Evolutionary conservation across 2,329 filamentous ascomycete genomes (phyloP).

Genomic region (Arthrobotrys pseudoclavata): DNA sequence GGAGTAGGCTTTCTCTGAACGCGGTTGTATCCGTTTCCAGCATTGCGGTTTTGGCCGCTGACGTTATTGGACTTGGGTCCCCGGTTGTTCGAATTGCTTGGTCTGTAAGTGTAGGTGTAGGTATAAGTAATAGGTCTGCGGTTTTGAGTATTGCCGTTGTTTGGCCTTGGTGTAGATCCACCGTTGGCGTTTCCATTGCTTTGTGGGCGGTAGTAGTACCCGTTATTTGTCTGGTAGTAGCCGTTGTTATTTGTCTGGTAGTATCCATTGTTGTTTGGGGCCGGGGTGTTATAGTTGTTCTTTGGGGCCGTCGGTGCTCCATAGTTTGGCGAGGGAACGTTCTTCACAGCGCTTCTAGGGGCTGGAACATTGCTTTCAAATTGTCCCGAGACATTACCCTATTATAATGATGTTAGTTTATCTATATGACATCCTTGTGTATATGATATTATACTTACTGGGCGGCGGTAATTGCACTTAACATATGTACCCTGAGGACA

Average conservation of each 20-base stretch:
- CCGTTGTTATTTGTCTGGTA: neutral
- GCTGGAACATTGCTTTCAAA: slow-evolving; percentile 24
- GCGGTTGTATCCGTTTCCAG: neutral
- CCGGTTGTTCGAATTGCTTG: slow-evolving; percentile 13
- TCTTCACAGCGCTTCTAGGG: neutral
- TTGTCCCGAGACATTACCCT: slow-evolving; percentile 33
- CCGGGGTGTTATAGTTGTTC: neutral
- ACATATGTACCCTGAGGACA: slow-evolving; percentile 35
- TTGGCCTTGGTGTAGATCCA: neutral
- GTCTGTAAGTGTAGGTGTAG: slow-evolving; percentile 13
- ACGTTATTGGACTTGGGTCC: neutral
- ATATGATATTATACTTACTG: slow-evolving; percentile 26
- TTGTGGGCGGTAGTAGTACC: slow-evolving; percentile 6
- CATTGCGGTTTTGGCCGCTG: neutral
- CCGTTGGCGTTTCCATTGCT: slow-evolving; percentile 14
- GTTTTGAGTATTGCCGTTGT: slow-evolving; percentile 18
- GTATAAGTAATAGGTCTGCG: slow-evolving; percentile 11
- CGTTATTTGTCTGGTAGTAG: slow-evolving; percentile 4
- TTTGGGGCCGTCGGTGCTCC: slow-evolving; percentile 9
- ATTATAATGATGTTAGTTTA: neutral
- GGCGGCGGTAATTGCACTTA: slow-evolving; percentile 43
- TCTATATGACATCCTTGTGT: neutral
- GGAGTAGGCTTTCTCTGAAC: neutral
- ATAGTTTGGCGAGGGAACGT: slow-evolving; percentile 5
- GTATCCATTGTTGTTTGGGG: slow-evolving; percentile 6